Conservation (phyloP, 257 asterid species). For the Striga asiatica region DNA sequence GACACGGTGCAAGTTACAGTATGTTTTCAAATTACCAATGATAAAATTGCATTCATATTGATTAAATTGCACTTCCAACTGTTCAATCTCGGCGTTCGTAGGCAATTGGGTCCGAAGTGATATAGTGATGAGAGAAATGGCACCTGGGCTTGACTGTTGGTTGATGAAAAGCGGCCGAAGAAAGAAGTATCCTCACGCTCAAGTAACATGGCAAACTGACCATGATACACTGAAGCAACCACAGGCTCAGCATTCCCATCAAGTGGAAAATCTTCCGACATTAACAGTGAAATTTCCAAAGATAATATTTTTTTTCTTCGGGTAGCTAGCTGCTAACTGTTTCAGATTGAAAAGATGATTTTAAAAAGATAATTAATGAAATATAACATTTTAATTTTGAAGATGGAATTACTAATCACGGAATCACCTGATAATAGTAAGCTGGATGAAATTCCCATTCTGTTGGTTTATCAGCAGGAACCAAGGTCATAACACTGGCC, state of each 20-base stretch:
- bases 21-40: conserved; percentile 72
- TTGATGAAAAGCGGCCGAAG: conserved; percentile 95
- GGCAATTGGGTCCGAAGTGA: conserved; percentile 87
- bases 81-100: conserved; percentile 69
- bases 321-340: conserved; percentile 86
- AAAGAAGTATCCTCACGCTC: conserved; percentile 76
- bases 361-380: conserved; percentile 11
- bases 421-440: conserved; percentile 86
- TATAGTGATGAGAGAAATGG: conserved; percentile 55
- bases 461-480: conserved; percentile 60
- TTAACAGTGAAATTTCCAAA: conserved; percentile 65
- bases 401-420: conserved; percentile 3
- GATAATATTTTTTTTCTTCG: conserved; percentile 64
- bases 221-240: conserved; percentile 60
- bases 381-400: conserved; percentile 1
- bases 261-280: conserved; percentile 54
- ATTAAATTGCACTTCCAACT: conserved; percentile 93
- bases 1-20: conserved; percentile 42
- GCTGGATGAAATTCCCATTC: conserved; percentile 84
- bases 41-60: conserved; percentile 86
- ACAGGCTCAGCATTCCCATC: conserved; percentile 73
- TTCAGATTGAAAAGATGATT: conserved; percentile 15
- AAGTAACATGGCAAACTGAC: conserved; percentile 84
- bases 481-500: conserved; percentile 32
- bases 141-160: conserved; percentile 85